A percentile compares a stretch with the other conserved stretches of the same genome.
phyloP scores from a whole-genome alignment of 257 asterid genomes.

The Plantago ovata region DNA sequence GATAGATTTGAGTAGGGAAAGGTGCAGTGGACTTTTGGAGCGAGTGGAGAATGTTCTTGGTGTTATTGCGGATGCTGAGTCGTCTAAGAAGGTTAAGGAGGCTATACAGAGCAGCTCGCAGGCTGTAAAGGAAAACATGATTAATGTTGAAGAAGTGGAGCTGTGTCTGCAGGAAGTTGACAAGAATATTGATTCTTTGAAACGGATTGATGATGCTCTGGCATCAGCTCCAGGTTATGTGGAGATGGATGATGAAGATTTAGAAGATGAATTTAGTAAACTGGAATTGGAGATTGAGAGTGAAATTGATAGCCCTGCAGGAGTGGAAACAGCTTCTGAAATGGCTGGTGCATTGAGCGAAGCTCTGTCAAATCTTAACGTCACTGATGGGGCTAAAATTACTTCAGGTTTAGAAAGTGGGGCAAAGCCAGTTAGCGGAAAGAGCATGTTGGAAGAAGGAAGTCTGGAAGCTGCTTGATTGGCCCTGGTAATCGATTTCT shows the following conservation, averaged over 20 bases:
- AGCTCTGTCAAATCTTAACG: slow-evolving; percentile 46
- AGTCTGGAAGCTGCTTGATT: slow-evolving; percentile 46
- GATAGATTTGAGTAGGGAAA: slow-evolving; percentile 67
- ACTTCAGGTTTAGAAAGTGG: slow-evolving; percentile 19
- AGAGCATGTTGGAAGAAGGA: slow-evolving; percentile 20
- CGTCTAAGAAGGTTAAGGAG: slow-evolving; percentile 78
- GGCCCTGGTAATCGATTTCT: slow-evolving; percentile 5
- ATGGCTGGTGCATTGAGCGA: slow-evolving; percentile 41
- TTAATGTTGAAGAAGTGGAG: slow-evolving; percentile 62
- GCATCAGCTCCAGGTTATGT: slow-evolving; percentile 37
- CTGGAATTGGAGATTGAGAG: slow-evolving; percentile 47
- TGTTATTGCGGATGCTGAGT: slow-evolving; percentile 66
- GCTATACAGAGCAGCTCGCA: slow-evolving; percentile 61
- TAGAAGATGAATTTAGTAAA: slow-evolving; percentile 60
- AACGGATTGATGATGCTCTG: slow-evolving; percentile 55
- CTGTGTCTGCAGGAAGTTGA: slow-evolving; percentile 61
- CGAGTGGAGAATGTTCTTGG: slow-evolving; percentile 74
- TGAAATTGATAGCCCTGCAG: slow-evolving; percentile 11
- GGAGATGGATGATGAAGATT: slow-evolving; percentile 55
- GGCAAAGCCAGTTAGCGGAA: slow-evolving; percentile 14
- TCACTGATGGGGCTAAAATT: slow-evolving; percentile 28
- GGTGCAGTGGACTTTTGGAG: slow-evolving; percentile 57
- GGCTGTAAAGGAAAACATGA: slow-evolving; percentile 56
- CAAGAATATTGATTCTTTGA: slow-evolving; percentile 53
- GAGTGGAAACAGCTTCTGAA: slow-evolving; percentile 27